Percentiles rank a stretch among this genome's conserved stretches.
phyloP scores from a whole-genome alignment of 140 eudicot genomes.

The Flaveria floridana region DNA sequence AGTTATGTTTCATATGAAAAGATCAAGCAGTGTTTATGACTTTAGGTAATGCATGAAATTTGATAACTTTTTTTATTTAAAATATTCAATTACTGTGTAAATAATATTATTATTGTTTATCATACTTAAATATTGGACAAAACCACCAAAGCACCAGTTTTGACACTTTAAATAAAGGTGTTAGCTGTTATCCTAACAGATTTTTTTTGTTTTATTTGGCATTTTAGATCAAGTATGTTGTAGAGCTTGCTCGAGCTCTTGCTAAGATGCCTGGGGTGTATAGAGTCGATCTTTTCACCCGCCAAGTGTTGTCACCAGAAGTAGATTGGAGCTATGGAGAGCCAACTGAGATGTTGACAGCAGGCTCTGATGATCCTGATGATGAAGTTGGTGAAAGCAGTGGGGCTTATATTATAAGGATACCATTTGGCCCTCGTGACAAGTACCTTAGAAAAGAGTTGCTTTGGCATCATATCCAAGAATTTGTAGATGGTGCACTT shows the following conservation, averaged over 20 bases:
- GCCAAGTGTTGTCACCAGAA: slow-evolving; percentile 76
- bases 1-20: background rate
- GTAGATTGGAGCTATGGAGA: slow-evolving; percentile 96
- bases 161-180: background rate
- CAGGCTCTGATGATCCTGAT: slow-evolving; percentile 63
- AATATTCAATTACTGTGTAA: background rate
- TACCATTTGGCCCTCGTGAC: slow-evolving; percentile 88
- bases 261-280: slow-evolving; percentile 82
- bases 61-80: background rate
- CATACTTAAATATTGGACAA: background rate
- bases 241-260: slow-evolving; percentile 91
- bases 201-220: background rate
- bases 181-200: background rate
- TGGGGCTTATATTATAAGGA: slow-evolving; percentile 80
- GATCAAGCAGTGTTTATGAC: background rate
- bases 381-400: slow-evolving; percentile 81
- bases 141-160: background rate
- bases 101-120: background rate
- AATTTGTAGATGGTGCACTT: slow-evolving; percentile 88
- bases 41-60: background rate
- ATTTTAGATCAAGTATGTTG: slow-evolving; percentile 77
- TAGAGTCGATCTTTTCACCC: slow-evolving; percentile 86
- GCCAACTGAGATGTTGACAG: slow-evolving; percentile 86
- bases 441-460: slow-evolving; percentile 71
- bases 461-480: slow-evolving; percentile 80